Conservation (phyloP, 148 eudicot species). For the Polygonum maritimum region DNA sequence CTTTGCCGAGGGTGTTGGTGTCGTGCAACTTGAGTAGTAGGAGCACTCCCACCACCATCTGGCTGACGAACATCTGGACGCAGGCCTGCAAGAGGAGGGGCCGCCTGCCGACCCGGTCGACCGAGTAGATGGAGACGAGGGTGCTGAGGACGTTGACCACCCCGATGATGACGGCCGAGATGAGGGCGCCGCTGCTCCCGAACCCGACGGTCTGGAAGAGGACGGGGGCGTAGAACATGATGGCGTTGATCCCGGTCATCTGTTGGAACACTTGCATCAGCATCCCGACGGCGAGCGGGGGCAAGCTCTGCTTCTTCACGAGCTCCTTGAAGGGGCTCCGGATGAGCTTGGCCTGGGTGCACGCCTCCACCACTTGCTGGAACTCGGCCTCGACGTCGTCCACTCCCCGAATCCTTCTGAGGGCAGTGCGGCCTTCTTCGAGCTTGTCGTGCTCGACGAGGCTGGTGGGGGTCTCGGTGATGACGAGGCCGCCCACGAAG, state of each 20-base stretch:
- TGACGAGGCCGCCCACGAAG: constrained; percentile 30
- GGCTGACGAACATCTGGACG: constrained; percentile 61
- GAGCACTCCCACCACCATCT: constrained; percentile 4
- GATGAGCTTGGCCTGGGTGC: constrained; percentile 54
- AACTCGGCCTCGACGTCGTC: constrained; percentile 70
- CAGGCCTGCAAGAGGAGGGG: constrained; percentile 58
- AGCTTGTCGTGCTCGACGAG: constrained; percentile 28
- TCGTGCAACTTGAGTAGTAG: not conserved
- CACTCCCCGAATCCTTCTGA: constrained; percentile 66
- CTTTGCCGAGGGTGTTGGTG: not conserved
- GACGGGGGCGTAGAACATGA: constrained; percentile 93
- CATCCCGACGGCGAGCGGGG: constrained; percentile 56
- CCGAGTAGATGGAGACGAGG: constrained; percentile 62
- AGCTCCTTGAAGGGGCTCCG: constrained; percentile 49
- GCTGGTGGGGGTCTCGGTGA: constrained; percentile 45
- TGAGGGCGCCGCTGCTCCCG: constrained; percentile 45
- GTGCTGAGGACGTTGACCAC: constrained; percentile 62
- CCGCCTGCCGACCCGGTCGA: constrained; percentile 70
- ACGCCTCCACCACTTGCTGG: constrained; percentile 64
- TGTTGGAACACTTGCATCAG: constrained; percentile 86
- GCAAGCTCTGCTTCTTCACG: not conserved
- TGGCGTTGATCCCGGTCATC: constrained; percentile 78
- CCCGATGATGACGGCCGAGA: constrained; percentile 57
- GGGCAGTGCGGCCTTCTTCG: constrained; percentile 39
- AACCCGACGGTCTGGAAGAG: constrained; percentile 85